Evolutionary conservation across 2,329 filamentous ascomycete genomes (phyloP).

Genomic region (Fusarium lateritium): DNA sequence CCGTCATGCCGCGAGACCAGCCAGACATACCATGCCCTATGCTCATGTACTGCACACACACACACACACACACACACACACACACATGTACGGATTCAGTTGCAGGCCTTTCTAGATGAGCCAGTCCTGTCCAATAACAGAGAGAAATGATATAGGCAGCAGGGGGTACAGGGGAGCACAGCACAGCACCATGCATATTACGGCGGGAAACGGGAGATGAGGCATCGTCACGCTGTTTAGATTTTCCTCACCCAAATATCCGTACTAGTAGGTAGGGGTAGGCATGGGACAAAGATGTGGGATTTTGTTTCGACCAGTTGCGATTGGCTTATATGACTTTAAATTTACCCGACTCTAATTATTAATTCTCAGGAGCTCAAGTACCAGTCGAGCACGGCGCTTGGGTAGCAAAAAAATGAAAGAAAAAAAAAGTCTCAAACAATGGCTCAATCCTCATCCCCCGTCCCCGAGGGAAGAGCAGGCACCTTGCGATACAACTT

Average conservation of each 20-base stretch:
- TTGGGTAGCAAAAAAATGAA: conserved; percentile 5
- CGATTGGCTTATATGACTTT: conserved; percentile 29
- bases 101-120: conserved; percentile 28
- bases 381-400: conserved; percentile 22
- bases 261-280: conserved; percentile 13
- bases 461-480: conserved; percentile 17
- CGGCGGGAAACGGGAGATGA: conserved; percentile 43
- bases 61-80: conserved; percentile 9
- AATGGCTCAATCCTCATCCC: conserved; percentile 32
- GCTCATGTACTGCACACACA: conserved; percentile 22
- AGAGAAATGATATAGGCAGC: conserved; percentile 9
- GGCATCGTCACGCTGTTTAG: conserved; percentile 22
- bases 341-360: conserved; percentile 29
- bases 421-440: conserved; percentile 34
- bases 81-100: conserved; percentile 19
- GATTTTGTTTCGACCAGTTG: conserved; percentile 25
- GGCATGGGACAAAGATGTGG: conserved; percentile 19
- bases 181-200: conserved; percentile 28
- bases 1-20: conserved; percentile 37
- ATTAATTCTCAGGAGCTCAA: conserved; percentile 18
- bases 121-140: conserved; percentile 25
- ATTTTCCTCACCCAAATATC: no score
- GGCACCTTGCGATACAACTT: conserved; percentile 33
- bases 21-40: conserved; percentile 30
- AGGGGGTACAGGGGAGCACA: conserved; percentile 29